Conservation (phyloP, 805 yeast genomes). For the Cyberlindnera americana region DNA sequence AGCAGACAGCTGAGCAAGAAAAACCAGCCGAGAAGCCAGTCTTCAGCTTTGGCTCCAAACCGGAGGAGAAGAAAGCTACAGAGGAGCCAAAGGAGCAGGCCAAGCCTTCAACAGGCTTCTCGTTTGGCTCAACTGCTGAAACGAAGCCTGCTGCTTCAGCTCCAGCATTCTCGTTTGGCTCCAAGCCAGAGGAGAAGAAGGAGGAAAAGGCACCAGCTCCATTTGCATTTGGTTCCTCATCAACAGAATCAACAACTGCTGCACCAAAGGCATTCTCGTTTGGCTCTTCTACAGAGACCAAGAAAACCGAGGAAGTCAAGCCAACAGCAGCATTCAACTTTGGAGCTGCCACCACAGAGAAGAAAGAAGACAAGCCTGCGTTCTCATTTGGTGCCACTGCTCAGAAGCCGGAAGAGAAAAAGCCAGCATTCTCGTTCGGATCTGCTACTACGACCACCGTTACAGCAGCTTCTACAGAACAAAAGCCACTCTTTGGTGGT, state of each 20-base stretch:
- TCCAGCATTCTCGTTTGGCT: conserved; percentile 5
- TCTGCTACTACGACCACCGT: conserved; percentile 26
- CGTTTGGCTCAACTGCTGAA: conserved; percentile 3
- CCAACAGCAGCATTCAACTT: conserved; percentile 5
- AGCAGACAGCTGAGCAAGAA: neutral
- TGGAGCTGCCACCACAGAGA: neutral
- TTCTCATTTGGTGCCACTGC: conserved; percentile 8
- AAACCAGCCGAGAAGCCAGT: conserved; percentile 5
- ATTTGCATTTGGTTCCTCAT: conserved; percentile 1
- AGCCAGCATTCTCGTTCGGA: conserved; percentile 13
- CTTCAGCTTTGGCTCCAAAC: conserved; percentile 12
- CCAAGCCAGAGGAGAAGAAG: conserved; percentile 6
- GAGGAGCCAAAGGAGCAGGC: neutral
- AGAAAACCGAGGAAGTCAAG: neutral
- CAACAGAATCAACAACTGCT: neutral
- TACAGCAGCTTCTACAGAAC: neutral
- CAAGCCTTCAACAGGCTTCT: conserved; percentile 5
- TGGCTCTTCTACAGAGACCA: conserved; percentile 8
- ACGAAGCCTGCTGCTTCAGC: too few relatives aligned
- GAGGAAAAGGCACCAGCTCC: neutral
- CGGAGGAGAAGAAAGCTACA: conserved; percentile 5
- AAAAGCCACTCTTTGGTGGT: conserved; percentile 7
- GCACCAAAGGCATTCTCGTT: conserved; percentile 5
- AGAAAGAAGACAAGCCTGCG: conserved; percentile 10
- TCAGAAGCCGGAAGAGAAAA: conserved; percentile 14